Percentiles rank a stretch among this genome's conserved stretches.
Evolutionary conservation across 345 rosid species (phyloP).

Genomic region (Eucalyptus melliodora): DNA sequence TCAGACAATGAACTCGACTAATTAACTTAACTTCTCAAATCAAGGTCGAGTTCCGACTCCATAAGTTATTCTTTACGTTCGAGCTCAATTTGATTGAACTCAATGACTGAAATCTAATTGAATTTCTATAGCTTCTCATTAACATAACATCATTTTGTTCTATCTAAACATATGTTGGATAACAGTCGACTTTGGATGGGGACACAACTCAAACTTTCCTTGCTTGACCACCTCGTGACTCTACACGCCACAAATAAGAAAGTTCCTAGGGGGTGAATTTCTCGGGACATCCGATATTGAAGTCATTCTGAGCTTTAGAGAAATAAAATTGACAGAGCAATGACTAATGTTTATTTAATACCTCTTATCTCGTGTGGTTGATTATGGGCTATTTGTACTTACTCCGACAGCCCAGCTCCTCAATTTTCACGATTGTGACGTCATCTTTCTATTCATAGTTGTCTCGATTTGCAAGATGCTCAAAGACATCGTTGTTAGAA

Average conservation of each 20-base stretch:
- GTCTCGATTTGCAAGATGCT: not conserved
- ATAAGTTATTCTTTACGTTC: not conserved
- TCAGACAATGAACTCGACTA: not conserved
- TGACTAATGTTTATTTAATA: not conserved
- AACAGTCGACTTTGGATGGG: not conserved
- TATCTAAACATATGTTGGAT: not conserved
- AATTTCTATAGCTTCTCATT: not conserved
- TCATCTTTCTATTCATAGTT: not conserved
- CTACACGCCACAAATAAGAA: not conserved
- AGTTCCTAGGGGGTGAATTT: not conserved
- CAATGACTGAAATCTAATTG: not conserved
- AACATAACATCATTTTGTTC: not conserved
- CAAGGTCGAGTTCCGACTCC: not conserved
- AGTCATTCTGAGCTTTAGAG: not conserved
- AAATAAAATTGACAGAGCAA: not conserved
- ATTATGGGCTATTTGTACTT: not conserved
- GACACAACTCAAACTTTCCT: not conserved
- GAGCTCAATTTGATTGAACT: not conserved
- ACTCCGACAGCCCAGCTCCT: not conserved
- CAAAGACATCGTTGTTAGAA: not conserved
- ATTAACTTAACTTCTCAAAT: not conserved
- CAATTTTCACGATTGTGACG: not conserved
- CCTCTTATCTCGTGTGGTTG: not conserved
- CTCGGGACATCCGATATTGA: not conserved
- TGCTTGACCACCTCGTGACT: not conserved